Base-by-base conservation (phyloP, 129 eudicot genomes). In the Centrapalus pauciflorus region DNA sequence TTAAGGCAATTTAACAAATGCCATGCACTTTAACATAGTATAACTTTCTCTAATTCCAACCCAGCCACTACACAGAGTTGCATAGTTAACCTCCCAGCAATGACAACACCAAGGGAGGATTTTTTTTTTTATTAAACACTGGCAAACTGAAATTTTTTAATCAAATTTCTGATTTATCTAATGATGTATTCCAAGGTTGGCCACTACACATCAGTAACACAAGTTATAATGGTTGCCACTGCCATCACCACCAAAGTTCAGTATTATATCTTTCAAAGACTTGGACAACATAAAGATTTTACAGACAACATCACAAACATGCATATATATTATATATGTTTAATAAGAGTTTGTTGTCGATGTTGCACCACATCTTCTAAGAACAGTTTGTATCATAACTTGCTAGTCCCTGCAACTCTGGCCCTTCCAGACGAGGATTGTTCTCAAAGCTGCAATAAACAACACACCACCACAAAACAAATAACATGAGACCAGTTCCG, bases 371-470 rank as follows among this genome's bases (percentile, higher is more conserved):
- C 28, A 14, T 62, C 52, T 50, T 52, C 59, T 65, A 93, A 9
- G 71, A 64, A 81, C 99, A 93, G 83, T 93, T 93, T 55, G 99
- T 84, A 68, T 89, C 96, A 40, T 89, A 93, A 45, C 79, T 78
- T 40, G 92, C 99, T 7, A 93, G 92, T 54, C 99, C 99, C 75
- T 59, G 78, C 92, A 93, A 65, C 80, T 93, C 92, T 7, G 99
- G 99, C 14, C 99, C 99, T 89, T 89, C 99, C 55, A 93, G 81
- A 16, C 91, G 96, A 63, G 95, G 95, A 67, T 93, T 93, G 79
- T 93, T 86, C 80, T 84, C 96, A 43, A 89, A 93, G 83, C 99
- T 93, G 83, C 87, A 81, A 66, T 67, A 54, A 43, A 58, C 41
- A 48, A 63, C 23, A n/a, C 27, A 38, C 29, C 69, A 46, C 14